A percentile compares a stretch with the other conserved stretches of the same genome.
phyloP scores from a whole-genome alignment of 1,284 basidiomycete species.

The Rhodofomes roseus region DNA sequence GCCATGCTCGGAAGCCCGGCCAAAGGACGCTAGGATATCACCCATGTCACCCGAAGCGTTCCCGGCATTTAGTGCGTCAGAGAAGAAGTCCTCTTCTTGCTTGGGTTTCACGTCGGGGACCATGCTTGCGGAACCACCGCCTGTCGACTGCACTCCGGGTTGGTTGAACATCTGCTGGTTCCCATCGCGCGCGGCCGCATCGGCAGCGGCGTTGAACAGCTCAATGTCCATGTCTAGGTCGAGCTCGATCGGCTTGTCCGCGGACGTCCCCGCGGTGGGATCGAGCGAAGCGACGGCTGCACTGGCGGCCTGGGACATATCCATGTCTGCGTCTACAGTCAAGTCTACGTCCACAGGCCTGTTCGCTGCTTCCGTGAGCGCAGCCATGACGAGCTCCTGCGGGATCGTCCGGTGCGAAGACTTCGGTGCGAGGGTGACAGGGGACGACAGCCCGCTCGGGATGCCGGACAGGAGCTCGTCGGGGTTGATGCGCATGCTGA shows the following conservation, averaged over 20 bases:
- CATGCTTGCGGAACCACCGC: neutral
- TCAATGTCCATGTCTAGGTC: conserved; percentile 68
- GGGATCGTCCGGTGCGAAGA: conserved; percentile 59
- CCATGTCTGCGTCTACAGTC: conserved; percentile 29
- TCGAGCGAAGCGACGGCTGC: conserved; percentile 25
- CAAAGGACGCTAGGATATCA: conserved; percentile 20
- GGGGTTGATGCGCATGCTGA: conserved; percentile 55
- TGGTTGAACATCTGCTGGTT: neutral
- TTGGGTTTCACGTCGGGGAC: conserved; percentile 16
- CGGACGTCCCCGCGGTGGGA: conserved; percentile 51
- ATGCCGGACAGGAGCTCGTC: conserved; percentile 45
- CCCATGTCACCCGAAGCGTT: conserved; percentile 5
- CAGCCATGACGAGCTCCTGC: conserved; percentile 59
- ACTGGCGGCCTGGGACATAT: conserved; percentile 12
- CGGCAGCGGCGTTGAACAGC: conserved; percentile 20
- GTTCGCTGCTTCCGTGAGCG: conserved; percentile 28
- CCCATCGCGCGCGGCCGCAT: neutral
- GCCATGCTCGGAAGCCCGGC: neutral
- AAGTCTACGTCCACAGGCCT: conserved; percentile 43
- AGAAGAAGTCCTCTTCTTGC: conserved; percentile 19
- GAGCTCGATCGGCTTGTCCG: conserved; percentile 76
- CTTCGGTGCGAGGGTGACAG: conserved; percentile 74
- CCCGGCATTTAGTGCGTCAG: conserved; percentile 12
- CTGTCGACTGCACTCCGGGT: neutral
- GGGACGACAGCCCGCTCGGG: conserved; percentile 63